These are phyloP conservation scores for Omphalea diandra DNA, from an alignment of 441 rosid species.

Conservation along the genomic window DNA sequence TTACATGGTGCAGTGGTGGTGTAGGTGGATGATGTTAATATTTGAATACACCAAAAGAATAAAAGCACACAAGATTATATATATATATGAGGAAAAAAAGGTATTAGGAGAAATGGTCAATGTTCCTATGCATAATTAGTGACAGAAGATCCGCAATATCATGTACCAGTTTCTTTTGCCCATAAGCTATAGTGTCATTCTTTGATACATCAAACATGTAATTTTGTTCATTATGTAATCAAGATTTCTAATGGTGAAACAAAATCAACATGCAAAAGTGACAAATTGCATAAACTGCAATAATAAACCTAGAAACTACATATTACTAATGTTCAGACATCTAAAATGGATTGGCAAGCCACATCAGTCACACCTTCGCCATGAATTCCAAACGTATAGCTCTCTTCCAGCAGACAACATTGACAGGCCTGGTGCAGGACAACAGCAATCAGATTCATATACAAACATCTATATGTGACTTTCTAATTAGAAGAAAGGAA, in stretches of 20 bases:
- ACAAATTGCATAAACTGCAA: constrained; percentile 8
- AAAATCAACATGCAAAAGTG: constrained; percentile 7
- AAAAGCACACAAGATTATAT: background rate
- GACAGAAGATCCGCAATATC: constrained; percentile 13
- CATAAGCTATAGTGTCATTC: background rate
- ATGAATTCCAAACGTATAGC: constrained; percentile 92
- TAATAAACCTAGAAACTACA: constrained; percentile 17
- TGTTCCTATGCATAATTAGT: background rate
- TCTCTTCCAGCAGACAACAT: constrained; percentile 95
- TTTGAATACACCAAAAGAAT: background rate
- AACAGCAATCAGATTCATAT: constrained; percentile 31
- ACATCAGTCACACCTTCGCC: constrained; percentile 74
- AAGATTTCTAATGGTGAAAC: background rate
- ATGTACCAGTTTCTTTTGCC: background rate
- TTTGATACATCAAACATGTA: background rate
- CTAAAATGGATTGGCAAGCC: constrained; percentile 22
- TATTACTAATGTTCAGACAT: constrained; percentile 21
- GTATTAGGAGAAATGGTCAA: background rate
- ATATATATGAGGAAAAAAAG: background rate
- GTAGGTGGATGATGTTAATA: no score
- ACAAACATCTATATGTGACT: constrained; percentile 14
- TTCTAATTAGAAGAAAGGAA: constrained; percentile 10
- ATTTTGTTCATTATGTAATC: constrained; percentile 3
- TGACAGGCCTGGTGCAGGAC: constrained; percentile 68
- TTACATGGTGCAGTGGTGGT: constrained; percentile 6